phyloP scores from a whole-genome alignment of 2,329 filamentous ascomycete genomes.

The Podosphaera aphanis region DNA sequence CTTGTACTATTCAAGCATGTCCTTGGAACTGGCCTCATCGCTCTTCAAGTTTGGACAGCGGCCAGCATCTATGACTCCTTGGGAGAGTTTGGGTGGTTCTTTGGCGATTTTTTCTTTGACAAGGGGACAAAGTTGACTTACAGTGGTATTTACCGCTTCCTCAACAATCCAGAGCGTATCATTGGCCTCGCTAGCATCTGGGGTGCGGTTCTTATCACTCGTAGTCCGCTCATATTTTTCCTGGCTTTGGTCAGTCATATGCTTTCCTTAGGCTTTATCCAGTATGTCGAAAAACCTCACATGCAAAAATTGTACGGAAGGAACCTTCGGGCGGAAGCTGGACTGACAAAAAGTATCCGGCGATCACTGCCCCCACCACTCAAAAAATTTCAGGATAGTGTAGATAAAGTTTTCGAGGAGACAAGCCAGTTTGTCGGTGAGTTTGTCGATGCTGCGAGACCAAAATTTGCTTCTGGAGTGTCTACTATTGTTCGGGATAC shows the following conservation, averaged over 20 bases:
- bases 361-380: conserved; percentile 66
- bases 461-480: conserved; percentile 67
- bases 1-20: conserved; percentile 71
- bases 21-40: conserved; percentile 54
- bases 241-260: conserved; percentile 70
- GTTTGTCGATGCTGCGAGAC: conserved; percentile 61
- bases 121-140: conserved; percentile 75
- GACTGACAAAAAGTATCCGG: conserved; percentile 76
- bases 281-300: conserved; percentile 83
- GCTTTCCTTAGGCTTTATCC: conserved; percentile 66
- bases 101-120: conserved; percentile 95
- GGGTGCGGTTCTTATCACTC: conserved; percentile 83
- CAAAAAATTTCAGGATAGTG: conserved; percentile 59
- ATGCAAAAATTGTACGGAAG: conserved; percentile 95
- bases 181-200: conserved; percentile 87
- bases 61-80: conserved; percentile 85
- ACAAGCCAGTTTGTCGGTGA: conserved; percentile 80
- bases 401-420: conserved; percentile 70
- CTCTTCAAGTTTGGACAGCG: conserved; percentile 79
- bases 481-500: conserved; percentile 76
- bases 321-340: conserved; percentile 63
- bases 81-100: conserved; percentile 97
- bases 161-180: conserved; percentile 91
- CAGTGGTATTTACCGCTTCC: conserved; percentile 87
- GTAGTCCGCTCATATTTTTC: conserved; percentile 66